Evolutionary conservation across 306 rosid species (phyloP), one percentile per base, ranked within the genome.

Genomic region (Notholithocarpus densiflorus): DNA sequence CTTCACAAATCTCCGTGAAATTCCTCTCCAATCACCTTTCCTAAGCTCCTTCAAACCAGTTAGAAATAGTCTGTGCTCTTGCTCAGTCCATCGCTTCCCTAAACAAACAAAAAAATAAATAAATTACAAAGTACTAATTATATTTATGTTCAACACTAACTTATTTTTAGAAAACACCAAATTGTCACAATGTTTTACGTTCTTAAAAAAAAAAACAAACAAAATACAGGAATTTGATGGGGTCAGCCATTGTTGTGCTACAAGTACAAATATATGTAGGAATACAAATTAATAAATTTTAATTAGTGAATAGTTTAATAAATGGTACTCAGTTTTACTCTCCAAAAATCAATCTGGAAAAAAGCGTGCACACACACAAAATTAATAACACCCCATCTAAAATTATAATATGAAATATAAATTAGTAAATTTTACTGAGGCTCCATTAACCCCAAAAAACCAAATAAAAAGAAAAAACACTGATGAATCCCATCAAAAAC

Each of bases 21-120:
- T 91, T 19, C 87, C 92, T 73, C 85, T 87, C 96, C 93, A 91
- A 75, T 82, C 89, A 1, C 96, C 93, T 79, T 86, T 91, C 24
- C 97, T 92, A 4, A 73, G 68, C 9, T 77, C 52, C 64, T 73
- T 83, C 72, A 91, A 75, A 18, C 97, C 97, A 1, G 75, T 52
- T 21, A 91, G 64, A 68, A 91, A 91, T 0, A 72, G 45, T 37
- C 72, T 68, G 17, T 91, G 97, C 56, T 91, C 97, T 31, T 89
- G 81, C 64, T 79, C 87, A 0, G 77, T 86, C 97, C 97, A 89
- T 48, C 88, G 82, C 73, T 70, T 83, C 31, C 88, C 93, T 84
- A 72, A 13, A 18, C 4, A 3, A 27, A 68, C 4, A 53, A 62
- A 34, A 1, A 34, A 6, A 6, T 6, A 6, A 34, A 34, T 34